These are phyloP conservation scores for Nissolia schottii DNA, from an alignment of 306 rosid genomes.

Conservation along the genomic window DNA sequence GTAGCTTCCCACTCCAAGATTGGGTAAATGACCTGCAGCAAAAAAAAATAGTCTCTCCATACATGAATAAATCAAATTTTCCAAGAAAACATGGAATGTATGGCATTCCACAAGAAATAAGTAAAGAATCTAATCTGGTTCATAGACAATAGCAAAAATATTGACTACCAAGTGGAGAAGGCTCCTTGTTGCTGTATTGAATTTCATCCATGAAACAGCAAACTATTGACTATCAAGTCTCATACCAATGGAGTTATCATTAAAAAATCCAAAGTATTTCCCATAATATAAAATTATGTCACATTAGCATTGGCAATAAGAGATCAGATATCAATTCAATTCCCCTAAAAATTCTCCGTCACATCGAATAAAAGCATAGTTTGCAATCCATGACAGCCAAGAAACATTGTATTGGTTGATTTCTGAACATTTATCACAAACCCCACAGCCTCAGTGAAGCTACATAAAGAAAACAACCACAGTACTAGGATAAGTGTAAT, in stretches of 20 bases:
- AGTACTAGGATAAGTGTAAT: not conserved
- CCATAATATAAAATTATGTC: not conserved
- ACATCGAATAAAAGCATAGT: not conserved
- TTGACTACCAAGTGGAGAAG: not conserved
- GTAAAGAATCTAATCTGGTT: not conserved
- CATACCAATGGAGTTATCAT: not conserved
- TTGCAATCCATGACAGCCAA: not conserved
- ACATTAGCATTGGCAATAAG: not conserved
- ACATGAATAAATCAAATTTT: slow-evolving; percentile 13
- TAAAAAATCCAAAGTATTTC: not conserved
- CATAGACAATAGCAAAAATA: not conserved
- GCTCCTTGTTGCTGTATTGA: not conserved
- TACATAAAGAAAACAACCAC: slow-evolving; percentile 15
- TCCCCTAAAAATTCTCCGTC: slow-evolving; percentile 1
- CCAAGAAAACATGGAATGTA: not conserved
- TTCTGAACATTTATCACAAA: slow-evolving; percentile 15
- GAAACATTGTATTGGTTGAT: not conserved
- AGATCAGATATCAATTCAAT: not conserved
- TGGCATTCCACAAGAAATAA: slow-evolving; percentile 9
- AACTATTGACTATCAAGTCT: not conserved
- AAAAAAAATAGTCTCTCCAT: slow-evolving; percentile 12
- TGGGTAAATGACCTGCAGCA: slow-evolving; percentile 70
- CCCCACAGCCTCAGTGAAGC: not conserved
- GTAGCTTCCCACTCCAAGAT: slow-evolving; percentile 97
- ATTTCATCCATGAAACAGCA: not conserved